Conservation (phyloP, 2,329 filamentous ascomycete species). For the Venturiaceae sp. region DNA sequence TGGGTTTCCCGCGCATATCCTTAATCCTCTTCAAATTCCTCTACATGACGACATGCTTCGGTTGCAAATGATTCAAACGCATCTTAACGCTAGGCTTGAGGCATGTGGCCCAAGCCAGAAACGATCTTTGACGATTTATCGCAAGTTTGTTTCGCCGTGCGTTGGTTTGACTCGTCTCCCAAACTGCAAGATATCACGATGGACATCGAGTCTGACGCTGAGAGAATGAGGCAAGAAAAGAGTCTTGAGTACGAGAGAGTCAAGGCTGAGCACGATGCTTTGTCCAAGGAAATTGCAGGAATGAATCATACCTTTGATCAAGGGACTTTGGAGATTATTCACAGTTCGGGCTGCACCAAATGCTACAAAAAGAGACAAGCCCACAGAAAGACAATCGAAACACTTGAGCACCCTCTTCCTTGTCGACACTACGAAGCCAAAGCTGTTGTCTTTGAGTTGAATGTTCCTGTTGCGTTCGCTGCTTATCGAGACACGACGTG, state of each 20-base stretch:
- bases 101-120: slow-evolving; percentile 13
- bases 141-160: slow-evolving; percentile 34
- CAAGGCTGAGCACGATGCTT: slow-evolving; percentile 25
- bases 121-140: slow-evolving; percentile 40
- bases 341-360: slow-evolving; percentile 32
- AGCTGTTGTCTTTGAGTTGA: slow-evolving; percentile 43
- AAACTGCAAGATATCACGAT: slow-evolving; percentile 20
- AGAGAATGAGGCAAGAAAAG: slow-evolving; percentile 22
- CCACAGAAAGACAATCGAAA: slow-evolving; percentile 31
- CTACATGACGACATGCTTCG: slow-evolving; percentile 38
- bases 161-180: slow-evolving; percentile 29
- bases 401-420: slow-evolving; percentile 44
- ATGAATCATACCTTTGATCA: slow-evolving; percentile 19
- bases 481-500: slow-evolving; percentile 45
- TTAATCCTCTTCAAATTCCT: slow-evolving; percentile 47
- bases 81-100: slow-evolving; percentile 34
- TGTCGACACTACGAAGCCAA: slow-evolving; percentile 22
- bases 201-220: slow-evolving; percentile 25
- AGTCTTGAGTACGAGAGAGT: slow-evolving; percentile 26
- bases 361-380: slow-evolving; percentile 29
- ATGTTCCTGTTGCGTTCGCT: slow-evolving; percentile 32
- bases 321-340: slow-evolving; percentile 8
- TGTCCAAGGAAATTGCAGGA: slow-evolving; percentile 23
- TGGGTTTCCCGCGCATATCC: slow-evolving; percentile 35
- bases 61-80: slow-evolving; percentile 39